Base-by-base conservation (phyloP, 176 grass and related monocot species). In the Tillandsia fasciculata region DNA sequence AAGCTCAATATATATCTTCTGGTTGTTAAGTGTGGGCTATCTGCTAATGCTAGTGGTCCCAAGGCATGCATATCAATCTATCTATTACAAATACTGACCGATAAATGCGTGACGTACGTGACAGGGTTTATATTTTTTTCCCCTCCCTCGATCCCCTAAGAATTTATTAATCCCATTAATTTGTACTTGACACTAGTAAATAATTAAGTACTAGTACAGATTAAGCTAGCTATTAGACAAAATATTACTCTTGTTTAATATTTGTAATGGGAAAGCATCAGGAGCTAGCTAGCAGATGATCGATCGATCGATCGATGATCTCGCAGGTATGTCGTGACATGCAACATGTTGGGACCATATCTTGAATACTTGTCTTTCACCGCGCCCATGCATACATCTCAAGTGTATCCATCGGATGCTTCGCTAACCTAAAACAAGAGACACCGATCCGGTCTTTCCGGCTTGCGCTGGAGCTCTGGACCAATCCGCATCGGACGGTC, bases 361-460 rank as follows among this genome's bases (percentile, higher is more conserved):
- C 5, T 59, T 2, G 2, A 42, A 57, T 11, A 47, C 12, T 48
- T 72, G 8, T 13, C 48, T 72, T 72, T 15, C 18, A 4, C 56
- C 28, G 23, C 48, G 70, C 8, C 53, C 28, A 52, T 61, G 53
- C 53, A 72, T 72, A 52, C 53, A 49, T 58, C 70, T 72, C 24
- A 23, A 6, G 26, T 2, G 15, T 61, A 72, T 13, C 27, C 52
- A 72, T 72, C 70, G 48, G 26, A 58, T 26, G 52, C 52, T 58
- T 28, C 70, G 29, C 15, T 10, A 47, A 50, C 67, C 51, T 65
- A 64, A 74, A 64, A 74, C 48, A 23, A 27, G 48, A 51, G 22
- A 65, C 47, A 52, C 61, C n/a, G 61, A 74, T 65, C 72, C 48
- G 61, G 48, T 74, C 47, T 65, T 64, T 74, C 48, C 48, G 33